Conservation (phyloP, 1,139 yeast genomes). For the Candida sanyaensis region DNA sequence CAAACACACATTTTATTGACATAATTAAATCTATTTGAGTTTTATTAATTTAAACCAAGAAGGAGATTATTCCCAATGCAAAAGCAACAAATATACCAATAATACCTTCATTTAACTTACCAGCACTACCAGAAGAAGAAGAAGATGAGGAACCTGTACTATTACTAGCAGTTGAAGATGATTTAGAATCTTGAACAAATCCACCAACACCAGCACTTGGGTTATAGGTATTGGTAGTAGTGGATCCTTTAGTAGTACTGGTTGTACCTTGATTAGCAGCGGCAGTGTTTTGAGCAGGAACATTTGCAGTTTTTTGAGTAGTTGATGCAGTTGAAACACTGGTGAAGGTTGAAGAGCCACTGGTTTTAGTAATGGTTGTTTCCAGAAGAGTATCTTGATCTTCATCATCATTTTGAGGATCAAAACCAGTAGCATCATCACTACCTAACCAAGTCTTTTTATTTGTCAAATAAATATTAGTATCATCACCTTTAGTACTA, state of each 20-base stretch:
- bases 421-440: conserved; percentile 63
- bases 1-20: no score
- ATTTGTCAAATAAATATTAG: conserved; percentile 58
- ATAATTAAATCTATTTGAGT: no score
- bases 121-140: not conserved
- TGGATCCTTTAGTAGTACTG: conserved; percentile 6
- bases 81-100: conserved; percentile 21
- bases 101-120: not conserved
- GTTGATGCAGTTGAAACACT: conserved; percentile 14
- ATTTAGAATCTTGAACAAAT: conserved; percentile 32
- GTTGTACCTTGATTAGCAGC: conserved; percentile 12
- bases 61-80: conserved; percentile 23
- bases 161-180: conserved; percentile 13
- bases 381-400: conserved; percentile 11
- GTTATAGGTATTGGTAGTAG: conserved; percentile 17
- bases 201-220: conserved; percentile 32
- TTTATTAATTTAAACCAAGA: conserved; percentile 15
- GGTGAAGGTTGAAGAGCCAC: conserved; percentile 16
- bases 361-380: conserved; percentile 14
- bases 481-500: conserved; percentile 44
- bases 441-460: conserved; percentile 61
- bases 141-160: conserved; percentile 7
- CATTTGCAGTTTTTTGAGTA: conserved; percentile 12
- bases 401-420: conserved; percentile 45
- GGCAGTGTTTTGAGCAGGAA: conserved; percentile 16